phyloP scores from a whole-genome alignment of 768 basidiomycete genomes.

The Pholiota microspora region DNA sequence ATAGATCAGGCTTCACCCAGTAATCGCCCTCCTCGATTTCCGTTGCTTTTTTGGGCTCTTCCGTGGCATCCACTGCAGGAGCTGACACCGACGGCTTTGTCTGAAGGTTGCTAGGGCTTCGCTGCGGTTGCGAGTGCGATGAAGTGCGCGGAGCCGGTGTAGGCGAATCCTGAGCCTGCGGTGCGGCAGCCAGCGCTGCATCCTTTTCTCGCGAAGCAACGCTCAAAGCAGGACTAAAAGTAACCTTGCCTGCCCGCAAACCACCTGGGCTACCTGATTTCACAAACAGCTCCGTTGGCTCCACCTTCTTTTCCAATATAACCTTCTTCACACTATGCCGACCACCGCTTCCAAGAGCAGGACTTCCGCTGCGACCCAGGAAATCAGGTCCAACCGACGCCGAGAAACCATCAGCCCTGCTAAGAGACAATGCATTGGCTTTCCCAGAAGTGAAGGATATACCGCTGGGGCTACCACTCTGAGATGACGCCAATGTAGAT shows the following conservation, averaged over 20 bases:
- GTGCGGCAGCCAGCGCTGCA: constrained; percentile 37
- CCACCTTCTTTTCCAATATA: constrained; percentile 82
- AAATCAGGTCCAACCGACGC: constrained; percentile 56
- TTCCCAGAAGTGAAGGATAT: constrained; percentile 56
- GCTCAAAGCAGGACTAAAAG: constrained; percentile 74
- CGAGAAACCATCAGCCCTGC: constrained; percentile 43
- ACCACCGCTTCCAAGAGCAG: constrained; percentile 64
- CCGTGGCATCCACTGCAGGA: constrained; percentile 21
- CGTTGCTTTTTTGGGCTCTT: constrained; percentile 25
- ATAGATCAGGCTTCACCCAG: constrained; percentile 80
- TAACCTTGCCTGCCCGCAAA: constrained; percentile 50
- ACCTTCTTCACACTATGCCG: constrained; percentile 91
- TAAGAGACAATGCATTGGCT: constrained; percentile 52
- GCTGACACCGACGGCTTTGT: constrained; percentile 35
- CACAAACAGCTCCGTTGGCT: constrained; percentile 66
- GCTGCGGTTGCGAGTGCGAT: constrained; percentile 37
- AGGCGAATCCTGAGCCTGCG: constrained; percentile 30
- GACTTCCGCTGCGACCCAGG: constrained; percentile 55
- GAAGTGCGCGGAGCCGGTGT: constrained; percentile 33
- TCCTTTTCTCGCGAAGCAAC: constrained; percentile 77
- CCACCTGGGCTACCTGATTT: constrained; percentile 47
- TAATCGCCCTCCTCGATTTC: constrained; percentile 85
- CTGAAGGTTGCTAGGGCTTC: constrained; percentile 42
- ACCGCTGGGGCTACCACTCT: constrained; percentile 32
- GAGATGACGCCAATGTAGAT: constrained; percentile 36